Percentiles rank a stretch among this genome's conserved stretches.
These are phyloP conservation scores for Salvia sclarea DNA, from an alignment of 305 asterid species.

Conservation along the genomic window DNA sequence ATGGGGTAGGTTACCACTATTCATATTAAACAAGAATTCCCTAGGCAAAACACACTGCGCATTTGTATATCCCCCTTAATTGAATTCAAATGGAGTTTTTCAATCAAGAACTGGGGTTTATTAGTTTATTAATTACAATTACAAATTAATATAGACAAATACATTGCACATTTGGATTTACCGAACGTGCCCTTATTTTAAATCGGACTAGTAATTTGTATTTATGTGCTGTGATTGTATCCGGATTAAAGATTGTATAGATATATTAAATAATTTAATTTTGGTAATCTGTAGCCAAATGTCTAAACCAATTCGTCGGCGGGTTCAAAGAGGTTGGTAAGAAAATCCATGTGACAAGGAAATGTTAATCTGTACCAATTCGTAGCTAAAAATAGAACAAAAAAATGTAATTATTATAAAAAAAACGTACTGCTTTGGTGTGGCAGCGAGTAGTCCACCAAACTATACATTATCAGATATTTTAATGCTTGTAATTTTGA, in stretches of 20 bases:
- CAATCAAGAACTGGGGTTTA: too few species aligned
- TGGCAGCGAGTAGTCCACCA: constrained; percentile 15
- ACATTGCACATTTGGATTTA: too few species aligned
- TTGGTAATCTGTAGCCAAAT: not conserved
- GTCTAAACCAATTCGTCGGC: not conserved
- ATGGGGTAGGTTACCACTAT: not conserved
- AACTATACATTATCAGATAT: not conserved
- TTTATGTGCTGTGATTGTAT: not conserved
- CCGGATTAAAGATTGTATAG: not conserved
- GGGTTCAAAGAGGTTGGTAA: constrained; percentile 3
- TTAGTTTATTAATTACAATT: too few species aligned
- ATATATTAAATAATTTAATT: not conserved
- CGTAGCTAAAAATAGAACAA: not conserved
- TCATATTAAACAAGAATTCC: not conserved
- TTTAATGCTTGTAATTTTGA: too few species aligned
- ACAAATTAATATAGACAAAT: too few species aligned
- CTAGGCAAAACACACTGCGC: too few species aligned
- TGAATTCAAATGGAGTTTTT: too few species aligned
- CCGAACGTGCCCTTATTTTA: too few species aligned
- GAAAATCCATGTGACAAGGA: not conserved
- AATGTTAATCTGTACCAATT: not conserved
- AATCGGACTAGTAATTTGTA: not conserved
- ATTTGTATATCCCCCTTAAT: not conserved
- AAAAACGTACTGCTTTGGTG: not conserved
- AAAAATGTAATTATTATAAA: not conserved